phyloP scores from a whole-genome alignment of 768 basidiomycete species.

The Rubroboletus satanas region DNA sequence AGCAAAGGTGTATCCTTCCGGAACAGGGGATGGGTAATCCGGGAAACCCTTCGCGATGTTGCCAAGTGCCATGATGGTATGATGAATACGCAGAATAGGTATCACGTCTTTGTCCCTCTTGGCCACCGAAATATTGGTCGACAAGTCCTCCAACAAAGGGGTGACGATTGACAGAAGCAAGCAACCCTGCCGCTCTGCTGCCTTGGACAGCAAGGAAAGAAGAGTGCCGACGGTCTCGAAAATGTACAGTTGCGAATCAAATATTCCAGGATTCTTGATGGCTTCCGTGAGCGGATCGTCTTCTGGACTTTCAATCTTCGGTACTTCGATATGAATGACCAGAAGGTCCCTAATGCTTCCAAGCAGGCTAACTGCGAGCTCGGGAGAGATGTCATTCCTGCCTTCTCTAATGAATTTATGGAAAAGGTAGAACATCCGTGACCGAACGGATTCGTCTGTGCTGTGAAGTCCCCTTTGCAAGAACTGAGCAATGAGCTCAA shows the following conservation, averaged over 20 bases:
- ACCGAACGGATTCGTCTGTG: conserved; percentile 59
- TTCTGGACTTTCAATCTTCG: conserved; percentile 69
- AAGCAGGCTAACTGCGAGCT: conserved; percentile 68
- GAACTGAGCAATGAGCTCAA: conserved; percentile 1
- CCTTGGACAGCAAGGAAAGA: conserved; percentile 68
- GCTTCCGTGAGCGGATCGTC: conserved; percentile 79
- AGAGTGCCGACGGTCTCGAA: conserved; percentile 90
- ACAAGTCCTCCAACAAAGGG: conserved; percentile 75
- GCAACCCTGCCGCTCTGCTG: conserved; percentile 61
- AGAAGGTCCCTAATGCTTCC: conserved; percentile 75
- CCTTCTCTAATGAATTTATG: conserved; percentile 86
- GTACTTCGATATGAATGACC: conserved; percentile 67
- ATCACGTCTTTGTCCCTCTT: conserved; percentile 63
- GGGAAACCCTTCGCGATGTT: conserved; percentile 97
- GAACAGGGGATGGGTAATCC: conserved; percentile 70
- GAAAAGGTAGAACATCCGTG: conserved; percentile 89
- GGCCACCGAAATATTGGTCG: conserved; percentile 49
- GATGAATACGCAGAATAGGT: conserved; percentile 85
- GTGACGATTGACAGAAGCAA: conserved; percentile 75
- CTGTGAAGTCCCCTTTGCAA: conserved; percentile 79
- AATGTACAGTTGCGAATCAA: conserved; percentile 90
- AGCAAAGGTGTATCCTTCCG: conserved; percentile 64
- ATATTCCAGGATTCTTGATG: conserved; percentile 63
- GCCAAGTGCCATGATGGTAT: conserved; percentile 91
- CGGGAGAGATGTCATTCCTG: conserved; percentile 68